phyloP scores from a whole-genome alignment of 1,139 yeast genomes.

The Kodamaea plutei region DNA sequence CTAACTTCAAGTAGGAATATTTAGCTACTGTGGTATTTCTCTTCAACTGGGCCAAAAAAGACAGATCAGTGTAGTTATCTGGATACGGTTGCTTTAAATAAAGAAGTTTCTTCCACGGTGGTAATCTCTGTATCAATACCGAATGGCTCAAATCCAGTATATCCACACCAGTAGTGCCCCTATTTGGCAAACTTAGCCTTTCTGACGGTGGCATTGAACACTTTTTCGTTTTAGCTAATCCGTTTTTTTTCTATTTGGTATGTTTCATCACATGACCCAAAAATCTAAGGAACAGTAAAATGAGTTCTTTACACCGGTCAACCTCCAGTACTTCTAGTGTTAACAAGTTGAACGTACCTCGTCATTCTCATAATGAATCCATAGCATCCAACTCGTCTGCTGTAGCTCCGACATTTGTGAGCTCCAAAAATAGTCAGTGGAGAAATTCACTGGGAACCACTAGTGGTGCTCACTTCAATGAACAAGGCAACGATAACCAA shows the following conservation, averaged over 20 bases:
- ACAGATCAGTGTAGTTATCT: slow-evolving; percentile 81
- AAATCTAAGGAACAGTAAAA: too few relatives aligned
- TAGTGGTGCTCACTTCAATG: too few relatives aligned
- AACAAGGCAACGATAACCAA: slow-evolving; percentile 25
- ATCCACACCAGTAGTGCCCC: too few relatives aligned
- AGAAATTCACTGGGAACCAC: not conserved
- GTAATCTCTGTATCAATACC: slow-evolving; percentile 8
- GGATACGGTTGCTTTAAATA: slow-evolving; percentile 87
- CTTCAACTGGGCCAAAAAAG: slow-evolving; percentile 74
- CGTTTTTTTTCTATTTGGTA: not conserved
- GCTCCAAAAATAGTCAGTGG: not conserved
- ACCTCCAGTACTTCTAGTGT: slow-evolving; percentile 4
- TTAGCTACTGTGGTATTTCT: slow-evolving; percentile 71
- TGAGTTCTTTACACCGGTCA: not conserved
- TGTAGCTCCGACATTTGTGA: not conserved
- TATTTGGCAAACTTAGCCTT: too few relatives aligned
- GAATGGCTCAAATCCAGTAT: not conserved
- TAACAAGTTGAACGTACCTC: slow-evolving; percentile 2
- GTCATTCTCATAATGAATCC: too few relatives aligned
- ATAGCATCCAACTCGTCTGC: too few relatives aligned
- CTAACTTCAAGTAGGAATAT: slow-evolving; percentile 60
- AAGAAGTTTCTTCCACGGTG: slow-evolving; percentile 77
- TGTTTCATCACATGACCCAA: not conserved
- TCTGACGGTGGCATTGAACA: too few relatives aligned
- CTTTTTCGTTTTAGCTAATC: slow-evolving; percentile 2